These are phyloP conservation scores for Peronospora belbahrii DNA, from an alignment of 352 stramenopile species.

Conservation along the genomic window DNA sequence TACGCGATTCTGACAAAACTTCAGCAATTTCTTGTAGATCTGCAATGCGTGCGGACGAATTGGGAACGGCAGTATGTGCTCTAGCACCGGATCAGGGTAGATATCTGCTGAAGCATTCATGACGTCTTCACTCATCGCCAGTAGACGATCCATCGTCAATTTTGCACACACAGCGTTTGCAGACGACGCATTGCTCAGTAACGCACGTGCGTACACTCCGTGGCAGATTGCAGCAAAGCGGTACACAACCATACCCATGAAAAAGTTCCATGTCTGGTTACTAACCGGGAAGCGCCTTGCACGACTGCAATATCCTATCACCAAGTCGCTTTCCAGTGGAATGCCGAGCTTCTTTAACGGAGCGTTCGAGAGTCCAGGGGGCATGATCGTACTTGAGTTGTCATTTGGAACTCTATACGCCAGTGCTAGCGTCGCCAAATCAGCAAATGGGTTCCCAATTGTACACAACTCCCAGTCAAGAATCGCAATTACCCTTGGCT, in stretches of 20 bases:
- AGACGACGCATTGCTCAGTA: slow-evolving; percentile 75
- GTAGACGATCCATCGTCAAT: slow-evolving; percentile 54
- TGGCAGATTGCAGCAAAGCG: slow-evolving; percentile 75
- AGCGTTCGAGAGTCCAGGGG: slow-evolving; percentile 38
- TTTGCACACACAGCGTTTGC: slow-evolving; percentile 63
- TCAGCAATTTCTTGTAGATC: slow-evolving; percentile 79
- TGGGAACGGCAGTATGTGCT: slow-evolving; percentile 60
- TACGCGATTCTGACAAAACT: slow-evolving; percentile 86
- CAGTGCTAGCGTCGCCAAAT: slow-evolving; percentile 65
- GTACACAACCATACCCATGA: slow-evolving; percentile 62
- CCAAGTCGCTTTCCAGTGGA: slow-evolving; percentile 46
- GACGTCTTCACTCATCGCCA: slow-evolving; percentile 37
- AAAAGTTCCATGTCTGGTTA: slow-evolving; percentile 64
- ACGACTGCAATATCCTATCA: slow-evolving; percentile 55
- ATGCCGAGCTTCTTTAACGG: slow-evolving; percentile 53
- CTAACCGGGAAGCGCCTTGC: slow-evolving; percentile 42
- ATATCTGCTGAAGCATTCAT: slow-evolving; percentile 33
- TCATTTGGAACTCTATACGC: slow-evolving; percentile 39
- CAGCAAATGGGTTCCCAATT: slow-evolving; percentile 75
- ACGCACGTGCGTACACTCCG: slow-evolving; percentile 65
- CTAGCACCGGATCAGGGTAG: slow-evolving; percentile 38
- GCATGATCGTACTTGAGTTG: slow-evolving; percentile 42
- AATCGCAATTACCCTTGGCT: slow-evolving; percentile 73
- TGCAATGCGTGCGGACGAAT: slow-evolving; percentile 66
- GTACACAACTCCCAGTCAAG: slow-evolving; percentile 87